phyloP scores from a whole-genome alignment of 176 grass and related monocot genomes.

The Triticum aestivum region IWGSC_CS_RefSeq_v2.1 NC_057811.1:329909795-329910294 shows the following conservation, averaged over 20 bases:
- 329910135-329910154: slow-evolving; percentile 3
- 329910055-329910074: slow-evolving; percentile 18
- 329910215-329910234: slow-evolving; percentile 15
- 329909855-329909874: slow-evolving; percentile 87
- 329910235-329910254: slow-evolving; percentile 26
- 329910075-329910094: slow-evolving; percentile 7
- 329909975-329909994: slow-evolving; percentile 23
- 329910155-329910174: slow-evolving; percentile 5
- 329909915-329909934: slow-evolving; percentile 14
- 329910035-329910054: neutral
- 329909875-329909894: slow-evolving; percentile 92
- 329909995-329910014: neutral
- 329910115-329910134: slow-evolving; percentile 24
- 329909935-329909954: slow-evolving; percentile 40
- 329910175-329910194: slow-evolving; percentile 27
- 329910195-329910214: slow-evolving; percentile 22
- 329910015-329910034: slow-evolving; percentile 4
- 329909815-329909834: slow-evolving; percentile 51
- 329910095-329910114: slow-evolving; percentile 29
- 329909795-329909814: slow-evolving; percentile 72
- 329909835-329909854: slow-evolving; percentile 75
- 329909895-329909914: slow-evolving; percentile 44
- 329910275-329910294: slow-evolving; percentile 20
- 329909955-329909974: slow-evolving; percentile 20
- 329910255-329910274: slow-evolving; percentile 15